These are phyloP conservation scores for Claviceps pazoutovae DNA, from an alignment of 2,329 filamentous ascomycete genomes.

Conservation along the genomic window DNA sequence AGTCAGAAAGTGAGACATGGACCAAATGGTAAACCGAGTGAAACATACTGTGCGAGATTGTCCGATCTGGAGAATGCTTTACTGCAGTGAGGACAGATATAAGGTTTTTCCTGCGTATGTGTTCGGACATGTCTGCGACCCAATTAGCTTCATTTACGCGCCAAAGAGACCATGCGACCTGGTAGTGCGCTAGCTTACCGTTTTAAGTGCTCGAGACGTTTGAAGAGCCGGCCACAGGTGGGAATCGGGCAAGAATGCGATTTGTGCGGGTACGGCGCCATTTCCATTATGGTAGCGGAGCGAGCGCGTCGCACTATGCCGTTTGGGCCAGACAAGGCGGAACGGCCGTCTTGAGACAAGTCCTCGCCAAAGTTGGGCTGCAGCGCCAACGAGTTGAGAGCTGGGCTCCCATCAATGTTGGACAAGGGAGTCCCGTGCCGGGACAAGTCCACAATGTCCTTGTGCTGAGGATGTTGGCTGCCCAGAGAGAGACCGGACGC, in stretches of 20 bases:
- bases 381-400: conserved; percentile 54
- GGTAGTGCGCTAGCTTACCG: conserved; percentile 51
- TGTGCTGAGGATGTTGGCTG: conserved; percentile 50
- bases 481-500: conserved; percentile 50
- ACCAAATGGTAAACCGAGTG: conserved; percentile 7
- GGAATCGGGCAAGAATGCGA: conserved; percentile 99
- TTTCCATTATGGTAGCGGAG: conserved; percentile 91
- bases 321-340: conserved; percentile 56
- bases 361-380: conserved; percentile 63
- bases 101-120: conserved; percentile 97
- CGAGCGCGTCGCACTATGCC: conserved; percentile 79
- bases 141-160: not conserved
- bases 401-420: conserved; percentile 68
- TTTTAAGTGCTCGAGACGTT: conserved; percentile 97
- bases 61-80: conserved; percentile 98
- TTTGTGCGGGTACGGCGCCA: conserved; percentile 92
- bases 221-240: conserved; percentile 92
- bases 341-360: conserved; percentile 41
- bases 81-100: conserved; percentile 94
- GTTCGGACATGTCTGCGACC: conserved; percentile 85
- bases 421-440: conserved; percentile 83
- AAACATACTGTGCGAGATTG: conserved; percentile 87
- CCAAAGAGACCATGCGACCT: not conserved
- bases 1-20: conserved; percentile 5
- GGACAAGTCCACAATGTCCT: conserved; percentile 71